Conservation (phyloP, 78 protist species). For the Parvularia atlantis region DNA sequence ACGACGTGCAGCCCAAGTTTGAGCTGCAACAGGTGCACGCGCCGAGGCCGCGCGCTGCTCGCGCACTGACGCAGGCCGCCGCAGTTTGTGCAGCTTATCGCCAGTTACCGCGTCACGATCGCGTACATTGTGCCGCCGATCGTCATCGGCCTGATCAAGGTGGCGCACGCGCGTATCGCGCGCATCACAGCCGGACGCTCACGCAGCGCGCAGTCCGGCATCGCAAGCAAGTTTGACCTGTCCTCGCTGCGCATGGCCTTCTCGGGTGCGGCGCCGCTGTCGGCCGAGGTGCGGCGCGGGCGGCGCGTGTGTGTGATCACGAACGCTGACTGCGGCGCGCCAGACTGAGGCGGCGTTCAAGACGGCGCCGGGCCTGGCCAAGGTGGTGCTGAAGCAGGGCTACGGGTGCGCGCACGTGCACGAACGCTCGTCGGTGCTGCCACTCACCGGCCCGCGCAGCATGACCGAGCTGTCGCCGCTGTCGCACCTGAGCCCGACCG, state of each 20-base stretch:
- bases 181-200: background rate
- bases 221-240: slow-evolving; percentile 6
- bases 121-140: slow-evolving; percentile 71
- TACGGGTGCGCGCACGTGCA: no score
- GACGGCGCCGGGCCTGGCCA: background rate
- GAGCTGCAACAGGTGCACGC: slow-evolving; percentile 49
- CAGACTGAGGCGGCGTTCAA: slow-evolving; percentile 17
- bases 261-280: slow-evolving; percentile 74
- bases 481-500: slow-evolving; percentile 5
- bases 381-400: slow-evolving; percentile 34
- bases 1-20: slow-evolving; percentile 4
- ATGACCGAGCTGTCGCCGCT: slow-evolving; percentile 64
- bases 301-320: no score
- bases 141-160: slow-evolving; percentile 47
- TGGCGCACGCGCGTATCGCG: slow-evolving; percentile 36
- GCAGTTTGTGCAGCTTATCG: slow-evolving; percentile 19
- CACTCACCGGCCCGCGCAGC: no score
- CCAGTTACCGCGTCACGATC: slow-evolving; percentile 9
- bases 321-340: no score
- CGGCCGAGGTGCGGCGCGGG: no score
- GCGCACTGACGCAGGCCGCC: no score
- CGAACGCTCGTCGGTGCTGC: no score
- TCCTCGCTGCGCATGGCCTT: slow-evolving; percentile 24
- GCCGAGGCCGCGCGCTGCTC: no score
- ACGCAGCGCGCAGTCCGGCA: background rate